Base-by-base conservation (phyloP, 139 green algal genomes). In the Closterium sp. region DNA sequence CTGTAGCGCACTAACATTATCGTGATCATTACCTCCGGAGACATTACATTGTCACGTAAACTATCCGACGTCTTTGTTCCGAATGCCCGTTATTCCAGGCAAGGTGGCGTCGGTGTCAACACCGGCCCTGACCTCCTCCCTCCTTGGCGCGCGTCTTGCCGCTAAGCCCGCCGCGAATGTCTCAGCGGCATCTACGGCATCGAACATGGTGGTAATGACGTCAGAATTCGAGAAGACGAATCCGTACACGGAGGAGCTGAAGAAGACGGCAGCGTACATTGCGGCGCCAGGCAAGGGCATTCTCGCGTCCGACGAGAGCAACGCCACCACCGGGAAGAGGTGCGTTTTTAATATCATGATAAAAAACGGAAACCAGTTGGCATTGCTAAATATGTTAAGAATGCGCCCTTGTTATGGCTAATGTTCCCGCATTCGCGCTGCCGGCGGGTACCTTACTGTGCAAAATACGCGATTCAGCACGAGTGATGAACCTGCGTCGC, bases 311-410 rank as follows among this genome's bases (percentile, higher is more conserved):
- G 96, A 97, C 91, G 96, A 97, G 94, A 95, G 90, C 90, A 97
- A 96, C 7, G 96, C 93, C 29, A 97, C 96, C 24, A 96, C 97
- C 22, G 96, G 96, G n/a, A 97, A 97, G 90, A 91, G 96, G 95
- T 93, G 50, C 50, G 45, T 70, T 70, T 4, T 38, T 2, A 38
- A 4, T 38, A 38, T 4, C 32, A 38, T 4, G 32, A 38, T 38
- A 38, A 2, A 4, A 38, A 38, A 38, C 32, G 32, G 32, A 4
- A 38, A 38, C 2, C 32, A 4, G 32, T 38, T 38, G 32, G 32
- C 32, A 38, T 38, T 38, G 32, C 32, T 38, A 4, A 38, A 38
- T 4, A 38, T 38, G 32, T 38, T 38, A 2, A 38, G 4, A 38
- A 38, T 2, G 4, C n/a, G n/a, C n/a, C n/a, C 45, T 70, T 73